Evolutionary conservation across 2,329 filamentous ascomycete genomes (phyloP), one percentile per base, ranked within the genome.

Genomic region (Hymenoscyphus repandus): DNA sequence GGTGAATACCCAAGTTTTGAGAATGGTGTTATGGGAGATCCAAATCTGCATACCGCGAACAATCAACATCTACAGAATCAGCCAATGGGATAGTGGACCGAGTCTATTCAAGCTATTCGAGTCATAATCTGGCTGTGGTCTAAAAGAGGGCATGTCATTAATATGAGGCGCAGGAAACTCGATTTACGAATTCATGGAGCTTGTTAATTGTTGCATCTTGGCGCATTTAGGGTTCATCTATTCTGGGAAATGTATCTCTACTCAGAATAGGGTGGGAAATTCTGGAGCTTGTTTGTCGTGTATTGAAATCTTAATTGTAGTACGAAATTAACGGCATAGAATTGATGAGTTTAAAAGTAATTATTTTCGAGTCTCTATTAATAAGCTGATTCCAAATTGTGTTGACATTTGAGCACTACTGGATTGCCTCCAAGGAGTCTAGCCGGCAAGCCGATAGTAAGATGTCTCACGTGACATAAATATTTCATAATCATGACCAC

Each of bases 1-100:
- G 81, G 80, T 9, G 74, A 75, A 2, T 84, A 84, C 59, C 80
- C 81, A 10, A 76, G 76, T 22, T 81, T 84, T 37, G 81, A 85
- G 62, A 85, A 84, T 56, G 80, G 80, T 5, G 50, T 63, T 36
- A 46, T 66, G 45, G 63, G 60, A 1, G 62, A 64, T 51, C 50
- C 58, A 11, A 50, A 37, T 9, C 32, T 63, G 41, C 51, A 61
- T 12, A 55, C 58, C 30, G 55, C 32, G 11, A 58, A 62, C 42
- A 58, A 58, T 46, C 52, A 58, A 27, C 58, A 63, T 54, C 31
- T 64, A 45, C 60, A 63, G 44, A 48, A 60, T 36, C 58, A 58
- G 32, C 52, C 48, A 17, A 58, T 60, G 50, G 48, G 45, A 37
- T 32, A 31, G 15, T 11, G 5, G 18, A 13, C 20, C 22, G 22